These are phyloP conservation scores for Triangularia setosa DNA, from an alignment of 2,329 filamentous ascomycete genomes.

Conservation along the genomic window DNA sequence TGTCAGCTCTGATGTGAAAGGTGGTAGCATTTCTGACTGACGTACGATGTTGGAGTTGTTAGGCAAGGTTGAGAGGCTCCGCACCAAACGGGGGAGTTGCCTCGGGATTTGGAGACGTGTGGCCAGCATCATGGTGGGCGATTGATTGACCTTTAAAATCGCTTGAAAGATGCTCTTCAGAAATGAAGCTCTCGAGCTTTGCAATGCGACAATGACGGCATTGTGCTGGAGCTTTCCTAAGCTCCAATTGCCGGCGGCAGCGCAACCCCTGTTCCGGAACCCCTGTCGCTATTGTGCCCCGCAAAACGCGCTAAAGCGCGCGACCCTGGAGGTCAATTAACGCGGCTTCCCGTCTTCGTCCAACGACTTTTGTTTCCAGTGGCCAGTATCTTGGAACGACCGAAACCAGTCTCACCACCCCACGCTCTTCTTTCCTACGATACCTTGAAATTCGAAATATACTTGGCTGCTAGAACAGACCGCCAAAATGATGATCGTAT, in stretches of 20 bases:
- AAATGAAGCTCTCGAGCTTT: neutral
- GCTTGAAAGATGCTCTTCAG: neutral
- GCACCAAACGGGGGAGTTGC: constrained; percentile 24
- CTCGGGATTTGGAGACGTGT: constrained; percentile 27
- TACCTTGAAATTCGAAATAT: neutral
- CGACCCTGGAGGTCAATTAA: constrained; percentile 18
- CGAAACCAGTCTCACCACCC: neutral
- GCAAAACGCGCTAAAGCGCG: constrained; percentile 21
- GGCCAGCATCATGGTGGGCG: constrained; percentile 30
- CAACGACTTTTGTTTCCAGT: neutral
- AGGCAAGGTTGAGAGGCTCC: constrained; percentile 44
- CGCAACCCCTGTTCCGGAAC: neutral
- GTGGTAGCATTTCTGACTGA: constrained; percentile 17
- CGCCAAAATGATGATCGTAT: constrained; percentile 25
- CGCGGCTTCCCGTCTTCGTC: constrained; percentile 16
- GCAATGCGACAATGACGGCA: constrained; percentile 11
- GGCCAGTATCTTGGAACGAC: neutral
- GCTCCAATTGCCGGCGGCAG: constrained; percentile 11
- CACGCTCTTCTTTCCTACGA: neutral
- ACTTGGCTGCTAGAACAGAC: neutral
- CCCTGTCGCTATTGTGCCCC: constrained; percentile 11
- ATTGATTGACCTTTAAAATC: neutral
- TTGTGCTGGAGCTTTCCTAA: constrained; percentile 3
- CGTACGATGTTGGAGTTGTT: constrained; percentile 54
- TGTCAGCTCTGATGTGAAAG: constrained; percentile 14